phyloP scores from a whole-genome alignment of 176 grass and related monocot genomes.

The Triticum dicoccoides region DNA sequence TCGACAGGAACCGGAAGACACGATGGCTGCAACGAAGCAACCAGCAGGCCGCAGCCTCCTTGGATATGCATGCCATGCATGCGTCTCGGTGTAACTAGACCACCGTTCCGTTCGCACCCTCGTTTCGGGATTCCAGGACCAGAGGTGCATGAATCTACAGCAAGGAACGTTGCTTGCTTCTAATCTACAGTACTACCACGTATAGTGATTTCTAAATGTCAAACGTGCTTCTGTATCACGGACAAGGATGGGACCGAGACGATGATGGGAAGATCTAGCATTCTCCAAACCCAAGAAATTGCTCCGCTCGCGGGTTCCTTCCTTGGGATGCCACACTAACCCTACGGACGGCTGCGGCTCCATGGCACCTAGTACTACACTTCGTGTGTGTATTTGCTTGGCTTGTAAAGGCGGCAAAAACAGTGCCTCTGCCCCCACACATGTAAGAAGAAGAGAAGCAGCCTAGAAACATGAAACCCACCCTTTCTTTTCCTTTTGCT shows the following conservation, averaged over 20 bases:
- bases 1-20: constrained; percentile 21
- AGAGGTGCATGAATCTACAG: constrained; percentile 31
- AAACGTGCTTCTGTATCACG: constrained; percentile 30
- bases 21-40: constrained; percentile 2
- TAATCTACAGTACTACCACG: no score
- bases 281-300: constrained; percentile 29
- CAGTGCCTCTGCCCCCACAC: background rate
- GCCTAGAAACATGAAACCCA: constrained; percentile 24
- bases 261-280: constrained; percentile 19
- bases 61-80: background rate
- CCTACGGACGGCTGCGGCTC: background rate
- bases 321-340: background rate
- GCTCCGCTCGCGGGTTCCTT: background rate
- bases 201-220: background rate
- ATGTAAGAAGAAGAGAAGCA: background rate
- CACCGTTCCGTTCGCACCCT: background rate
- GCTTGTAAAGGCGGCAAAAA: constrained; percentile 30
- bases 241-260: constrained; percentile 20
- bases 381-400: constrained; percentile 21
- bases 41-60: constrained; percentile 33
- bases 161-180: background rate
- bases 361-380: background rate
- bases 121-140: background rate
- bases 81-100: background rate
- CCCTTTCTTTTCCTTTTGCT: constrained; percentile 33